Evolutionary conservation across 2,329 filamentous ascomycete species (phyloP), one percentile per base, ranked within the genome.

Genomic region (Sphaceloma murrayae): DNA sequence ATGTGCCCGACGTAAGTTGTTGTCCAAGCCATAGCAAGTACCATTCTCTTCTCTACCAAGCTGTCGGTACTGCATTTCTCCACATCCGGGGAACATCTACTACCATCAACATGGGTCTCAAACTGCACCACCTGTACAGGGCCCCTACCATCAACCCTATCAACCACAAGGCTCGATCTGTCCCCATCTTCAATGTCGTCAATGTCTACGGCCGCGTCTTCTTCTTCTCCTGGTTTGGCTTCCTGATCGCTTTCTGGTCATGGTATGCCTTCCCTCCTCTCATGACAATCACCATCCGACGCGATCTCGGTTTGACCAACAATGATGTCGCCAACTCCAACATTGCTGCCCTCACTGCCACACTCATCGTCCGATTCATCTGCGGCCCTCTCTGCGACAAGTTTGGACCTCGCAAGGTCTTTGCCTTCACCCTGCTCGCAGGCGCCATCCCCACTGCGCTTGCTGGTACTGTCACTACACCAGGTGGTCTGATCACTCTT

Each of bases 191-290:
- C 49, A 91, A 91, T 58, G 74, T 80, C 0, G 59, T 85, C 52
- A 72, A 91, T 59, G 66, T 77, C 53, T 85, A 93, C 67, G 85
- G 85, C 24, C 73, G 84, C 4, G 85, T 88, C 0, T 91, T 89
- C 62, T 84, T n/a, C 67, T 89, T 91, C 64, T 81, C 81, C 1
- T 88, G 82, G 76, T 70, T 84, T 34, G 82, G 83, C 2, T 88
- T 87, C 61, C 79, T 88, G 74, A 74, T 86, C 43, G 80, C 82
- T 11, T 91, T 91, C 62, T 82, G 84, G 71, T 85, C 83, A 7
- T 91, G 73, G 72, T 91, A 89, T 67, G 81, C 85, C 2, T 93
- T 91, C 62, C 82, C 85, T 50, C 85, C 85, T 52, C 65, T 88
- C 59, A 76, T 83, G 70, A 63, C 78, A 26, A 73, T 78, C 55